Evolutionary conservation across 805 yeast species (phyloP), one percentile per base, ranked within the genome.

Genomic region (Lipomyces starkeyi): DNA sequence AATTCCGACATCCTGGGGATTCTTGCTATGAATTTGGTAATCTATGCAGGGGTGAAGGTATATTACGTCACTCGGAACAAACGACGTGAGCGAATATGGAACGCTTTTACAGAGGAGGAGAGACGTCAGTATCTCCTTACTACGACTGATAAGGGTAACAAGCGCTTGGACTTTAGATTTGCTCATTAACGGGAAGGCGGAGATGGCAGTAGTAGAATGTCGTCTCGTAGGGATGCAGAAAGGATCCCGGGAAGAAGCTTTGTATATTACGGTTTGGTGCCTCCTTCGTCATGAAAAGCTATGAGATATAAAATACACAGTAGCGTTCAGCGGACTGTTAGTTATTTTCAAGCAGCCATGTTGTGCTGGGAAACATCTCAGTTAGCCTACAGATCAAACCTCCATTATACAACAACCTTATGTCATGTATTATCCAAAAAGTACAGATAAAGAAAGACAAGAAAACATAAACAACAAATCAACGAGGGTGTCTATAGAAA

Each of bases 141-240:
- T 17, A 79, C 74, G 17, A 78, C 73, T 0, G 89, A 87, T 71
- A 77, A 75, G 40, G 91, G 91, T 5, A 85, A 85, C 73, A 83
- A 83, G 74, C 79, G 91, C 32, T 78, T 89, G 58, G 90, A 89
- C 70, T 82, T 82, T 74, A 71, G 80, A 57, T 82, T 81, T 70
- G 75, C 69, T 60, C 76, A 76, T 61, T 78, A 40, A 34, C 22
- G 29, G 17, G 27, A 60, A 60, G 22, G n/a, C 20, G 54, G 40
- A 47, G 32, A 40, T 60, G n/a, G 1, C 17, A 58, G 17, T n/a
- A 17, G 34, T 59, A 47, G 25, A 59, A 59, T 40, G 62, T 59
- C 25, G 40, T 27, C 9, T 56, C 13, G 2, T 52, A 11, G 20
- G 25, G 25, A 3, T 14, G 53, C 53, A 6, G 53, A 47, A 6